Evolutionary conservation across 2,329 filamentous ascomycete genomes (phyloP), one percentile per base, ranked within the genome.

Genomic region (Parastagonospora avenae): DNA sequence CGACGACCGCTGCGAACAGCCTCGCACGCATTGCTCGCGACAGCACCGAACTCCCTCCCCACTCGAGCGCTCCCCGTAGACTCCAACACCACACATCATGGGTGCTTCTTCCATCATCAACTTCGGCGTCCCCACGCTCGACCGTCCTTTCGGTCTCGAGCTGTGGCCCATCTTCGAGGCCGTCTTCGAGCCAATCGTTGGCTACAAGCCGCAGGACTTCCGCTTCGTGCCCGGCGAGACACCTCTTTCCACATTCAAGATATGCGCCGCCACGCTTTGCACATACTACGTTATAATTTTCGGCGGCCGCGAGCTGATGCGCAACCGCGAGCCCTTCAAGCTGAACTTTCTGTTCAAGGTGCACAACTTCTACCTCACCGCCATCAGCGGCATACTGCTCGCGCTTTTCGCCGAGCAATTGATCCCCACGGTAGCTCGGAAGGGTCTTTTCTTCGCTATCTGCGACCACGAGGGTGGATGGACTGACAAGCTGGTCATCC

Each of bases 121-220:
- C 54, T 63, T 72, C 63, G 79, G 79, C 72, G 73, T 86, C 62
- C 93, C 93, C 49, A 91, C 91, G 56, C 82, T 97, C 76, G 92
- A 97, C 74, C 86, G 90, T 60, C 93, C 93, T 30, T 97, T 97
- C 70, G 94, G 93, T 74, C 80, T 97, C 63, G 82, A 90, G 59
- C 79, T 97, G 76, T 97, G 94, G 94, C 91, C 93, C 66, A 86
- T 95, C 77, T 97, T 97, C 84, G 89, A 88, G 79, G 91, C 92
- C 80, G 87, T 82, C 65, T 97, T 89, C 78, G 88, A 89, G 73
- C 75, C 81, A 50, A 80, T 91, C 59, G 83, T 84, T 51, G 93
- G 93, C 68, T 96, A 93, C 77, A 87, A 90, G 59, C 87, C 90
- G 55, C 86, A 91, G 63, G 87, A 97, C 57, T 97, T 97, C 80